Evolutionary conservation across 305 asterid genomes (phyloP).

Genomic region (Vinca major): DNA sequence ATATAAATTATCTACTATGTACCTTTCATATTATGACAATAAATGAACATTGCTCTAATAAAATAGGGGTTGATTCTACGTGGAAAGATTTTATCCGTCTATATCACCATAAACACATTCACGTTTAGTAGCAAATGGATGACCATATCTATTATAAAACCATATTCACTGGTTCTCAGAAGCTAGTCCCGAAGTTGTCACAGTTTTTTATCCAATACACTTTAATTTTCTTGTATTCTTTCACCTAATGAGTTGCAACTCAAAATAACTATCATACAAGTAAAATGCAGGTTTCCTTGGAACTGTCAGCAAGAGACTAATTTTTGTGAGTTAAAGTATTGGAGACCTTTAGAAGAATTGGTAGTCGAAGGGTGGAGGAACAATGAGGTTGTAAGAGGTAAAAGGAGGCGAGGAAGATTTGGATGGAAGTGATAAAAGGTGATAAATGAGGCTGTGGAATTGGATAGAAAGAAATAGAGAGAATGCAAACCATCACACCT

Average conservation of each 20-base stretch:
- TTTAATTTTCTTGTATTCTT: background rate
- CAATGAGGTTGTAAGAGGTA: no score
- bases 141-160: background rate
- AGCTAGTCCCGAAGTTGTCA: background rate
- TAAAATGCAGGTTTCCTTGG: background rate
- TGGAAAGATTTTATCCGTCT: no score
- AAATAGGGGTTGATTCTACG: background rate
- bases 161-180: background rate
- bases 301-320: background rate
- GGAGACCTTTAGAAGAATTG: no score
- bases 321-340: no score
- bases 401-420: no score
- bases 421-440: no score
- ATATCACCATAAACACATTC: background rate
- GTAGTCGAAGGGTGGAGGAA: no score
- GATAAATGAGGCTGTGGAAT: no score
- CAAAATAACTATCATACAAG: background rate
- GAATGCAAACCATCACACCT: no score
- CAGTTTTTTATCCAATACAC: background rate
- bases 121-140: background rate
- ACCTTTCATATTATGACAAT: background rate
- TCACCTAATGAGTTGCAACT: background rate
- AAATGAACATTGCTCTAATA: background rate
- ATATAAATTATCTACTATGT: background rate
- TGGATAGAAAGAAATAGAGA: no score